A percentile compares a stretch with the other conserved stretches of the same genome.
Conservation (phyloP, 2,329 filamentous ascomycete species). For the Aspergillus luchuensis region DNA sequence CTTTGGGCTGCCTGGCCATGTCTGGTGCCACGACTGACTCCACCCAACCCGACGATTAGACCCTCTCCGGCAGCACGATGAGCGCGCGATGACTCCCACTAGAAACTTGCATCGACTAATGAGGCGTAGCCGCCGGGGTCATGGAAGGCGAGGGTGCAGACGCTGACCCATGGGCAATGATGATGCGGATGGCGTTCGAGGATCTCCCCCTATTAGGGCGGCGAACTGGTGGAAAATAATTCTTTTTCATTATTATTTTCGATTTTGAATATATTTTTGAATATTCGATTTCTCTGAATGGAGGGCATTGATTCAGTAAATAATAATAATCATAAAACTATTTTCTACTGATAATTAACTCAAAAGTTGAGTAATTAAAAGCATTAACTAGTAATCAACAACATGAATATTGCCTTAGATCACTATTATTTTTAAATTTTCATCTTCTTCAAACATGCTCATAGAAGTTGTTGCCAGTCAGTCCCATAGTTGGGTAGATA, state of each 20-base stretch:
- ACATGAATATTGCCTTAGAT: background rate
- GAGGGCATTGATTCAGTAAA: background rate
- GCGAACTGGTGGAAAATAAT: background rate
- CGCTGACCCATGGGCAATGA: background rate
- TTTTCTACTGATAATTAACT: background rate
- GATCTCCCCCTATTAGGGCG: background rate
- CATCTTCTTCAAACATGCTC: background rate
- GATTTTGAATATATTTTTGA: too few relatives aligned
- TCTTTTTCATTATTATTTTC: background rate
- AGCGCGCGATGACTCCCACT: slow-evolving; percentile 22
- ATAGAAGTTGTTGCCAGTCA: background rate
- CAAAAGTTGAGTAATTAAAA: too few relatives aligned
- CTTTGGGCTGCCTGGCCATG: slow-evolving; percentile 37
- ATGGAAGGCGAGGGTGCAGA: slow-evolving; percentile 12
- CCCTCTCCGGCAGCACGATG: slow-evolving; percentile 20
- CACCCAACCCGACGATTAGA: slow-evolving; percentile 28
- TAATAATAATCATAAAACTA: background rate
- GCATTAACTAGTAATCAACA: too few relatives aligned
- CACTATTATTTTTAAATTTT: background rate
- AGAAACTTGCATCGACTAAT: slow-evolving; percentile 35
- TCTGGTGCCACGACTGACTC: slow-evolving; percentile 47
- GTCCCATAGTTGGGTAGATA: background rate
- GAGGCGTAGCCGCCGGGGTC: slow-evolving; percentile 27
- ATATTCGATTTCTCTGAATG: background rate
- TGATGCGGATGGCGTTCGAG: background rate